These are phyloP conservation scores for Anisodus tanguticus DNA, from an alignment of 257 asterid genomes.

Conservation along the genomic window DNA sequence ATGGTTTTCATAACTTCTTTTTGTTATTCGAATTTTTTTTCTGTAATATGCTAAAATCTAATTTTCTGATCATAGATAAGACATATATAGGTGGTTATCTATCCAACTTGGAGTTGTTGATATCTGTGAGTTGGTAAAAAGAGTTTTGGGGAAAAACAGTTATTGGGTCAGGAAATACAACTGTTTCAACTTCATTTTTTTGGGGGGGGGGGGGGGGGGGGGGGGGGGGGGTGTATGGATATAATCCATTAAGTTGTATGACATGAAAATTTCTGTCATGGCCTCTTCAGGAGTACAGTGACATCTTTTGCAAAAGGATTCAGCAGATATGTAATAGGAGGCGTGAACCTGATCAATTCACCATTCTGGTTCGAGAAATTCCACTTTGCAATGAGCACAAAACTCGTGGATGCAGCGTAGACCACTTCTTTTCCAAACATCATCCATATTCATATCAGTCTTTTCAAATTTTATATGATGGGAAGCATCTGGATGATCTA, in stretches of 20 bases:
- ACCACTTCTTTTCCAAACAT: slow-evolving; percentile 76
- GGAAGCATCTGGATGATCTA: slow-evolving; percentile 65
- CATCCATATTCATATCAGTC: slow-evolving; percentile 77
- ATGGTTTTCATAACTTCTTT: neutral
- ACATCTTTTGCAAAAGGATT: slow-evolving; percentile 69
- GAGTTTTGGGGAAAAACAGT: neutral
- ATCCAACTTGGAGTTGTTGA: neutral
- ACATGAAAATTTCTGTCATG: slow-evolving; percentile 30
- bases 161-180: neutral
- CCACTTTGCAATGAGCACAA: slow-evolving; percentile 83
- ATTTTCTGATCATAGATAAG: neutral
- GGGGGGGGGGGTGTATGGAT: neutral
- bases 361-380: slow-evolving; percentile 92
- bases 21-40: neutral
- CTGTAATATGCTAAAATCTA: neutral
- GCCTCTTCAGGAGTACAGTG: slow-evolving; percentile 67
- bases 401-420: slow-evolving; percentile 74
- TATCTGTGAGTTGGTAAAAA: neutral
- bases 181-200: neutral
- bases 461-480: slow-evolving; percentile 78
- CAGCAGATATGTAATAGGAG: slow-evolving; percentile 65
- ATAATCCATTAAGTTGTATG: slow-evolving; percentile 9
- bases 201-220: neutral
- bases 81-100: neutral
- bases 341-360: slow-evolving; percentile 86